Base-by-base conservation (phyloP, 139 green algal genomes). In the Trebouxia sp. region DNA sequence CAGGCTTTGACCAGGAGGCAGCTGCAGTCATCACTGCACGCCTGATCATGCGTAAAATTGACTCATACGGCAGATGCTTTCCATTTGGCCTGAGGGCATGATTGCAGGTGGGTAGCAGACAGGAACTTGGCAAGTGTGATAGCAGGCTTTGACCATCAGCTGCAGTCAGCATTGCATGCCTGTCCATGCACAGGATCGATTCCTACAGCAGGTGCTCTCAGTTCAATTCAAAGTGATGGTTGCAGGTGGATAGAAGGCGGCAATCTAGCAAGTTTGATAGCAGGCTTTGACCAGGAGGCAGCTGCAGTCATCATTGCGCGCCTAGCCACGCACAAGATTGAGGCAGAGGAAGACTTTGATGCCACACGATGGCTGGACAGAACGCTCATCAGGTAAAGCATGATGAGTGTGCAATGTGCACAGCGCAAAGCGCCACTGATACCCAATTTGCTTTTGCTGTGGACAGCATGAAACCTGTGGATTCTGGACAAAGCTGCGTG, bases 331-430 rank as follows among this genome's bases (percentile, higher is more conserved):
- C 80, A 89, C 87, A 97, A 97, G 87, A 97, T 97, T 92, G 94
- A 98, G 84, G 90, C 81, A 12, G 91, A 98, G 88, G 95, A 99
- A 45, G 96, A 99, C 76, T 99, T 99, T 90, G 95, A 99, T 76
- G 90, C 95, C 24, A 98, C 96, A 1, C 88, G 96, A 32, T 99
- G 95, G 93, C 86, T 99, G 50, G 93, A 97, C 84, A 78, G 93
- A 39, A 91, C 85, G 24, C 87, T 97, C 50, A 93, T 93, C 66
- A 65, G 85, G 48, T 79, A 26, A 20, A 3, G 6, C 20, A 41
- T 12, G 15, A 26, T 6, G n/a, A 32, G 0, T 47, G 32, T 4
- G 5, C 5, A 50, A 47, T 43, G 28, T 26, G 14, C 38, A 20
- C 30, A 10, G 20, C 43, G 30, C 6, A 14, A 17, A 5, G 4